These are phyloP conservation scores for Globisporangium radiosum DNA, from an alignment of 352 stramenopile species.

Conservation along the genomic window DNA sequence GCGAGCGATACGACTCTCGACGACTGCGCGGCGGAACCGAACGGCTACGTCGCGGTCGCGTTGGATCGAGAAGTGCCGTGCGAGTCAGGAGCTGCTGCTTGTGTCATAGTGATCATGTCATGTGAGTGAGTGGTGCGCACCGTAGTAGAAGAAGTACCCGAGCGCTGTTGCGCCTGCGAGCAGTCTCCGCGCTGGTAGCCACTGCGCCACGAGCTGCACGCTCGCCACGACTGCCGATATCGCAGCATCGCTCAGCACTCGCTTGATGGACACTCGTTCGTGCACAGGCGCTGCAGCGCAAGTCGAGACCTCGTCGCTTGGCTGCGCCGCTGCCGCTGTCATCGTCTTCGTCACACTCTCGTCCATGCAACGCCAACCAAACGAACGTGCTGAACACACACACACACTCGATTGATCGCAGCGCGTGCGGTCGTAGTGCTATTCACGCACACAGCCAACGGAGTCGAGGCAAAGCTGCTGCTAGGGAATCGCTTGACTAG, in stretches of 20 bases:
- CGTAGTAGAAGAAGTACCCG: constrained; percentile 45
- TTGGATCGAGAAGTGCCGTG: not conserved
- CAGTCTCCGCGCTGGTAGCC: constrained; percentile 31
- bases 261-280: constrained; percentile 21
- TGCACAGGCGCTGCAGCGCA: constrained; percentile 23
- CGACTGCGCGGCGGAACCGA: constrained; percentile 34
- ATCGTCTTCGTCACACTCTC: constrained; percentile 2
- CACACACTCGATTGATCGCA: not conserved
- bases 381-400: not conserved
- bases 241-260: constrained; percentile 39
- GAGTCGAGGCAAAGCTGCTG: constrained; percentile 20
- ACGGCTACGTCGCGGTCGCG: constrained; percentile 19
- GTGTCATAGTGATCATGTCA: constrained; percentile 1
- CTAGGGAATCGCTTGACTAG: too few species aligned
- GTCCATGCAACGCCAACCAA: not conserved
- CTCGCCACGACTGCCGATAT: constrained; percentile 24
- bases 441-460: not conserved
- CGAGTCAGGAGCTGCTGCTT: not conserved
- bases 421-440: not conserved
- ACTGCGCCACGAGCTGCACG: constrained; percentile 22
- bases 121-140: constrained; percentile 15
- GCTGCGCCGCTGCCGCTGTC: constrained; percentile 12
- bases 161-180: constrained; percentile 18
- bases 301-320: constrained; percentile 2
- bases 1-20: constrained; percentile 23